Percentiles rank a stretch among this genome's conserved stretches.
phyloP scores from a whole-genome alignment of 1,284 basidiomycete genomes.

The Tilletiaria anomala region DNA sequence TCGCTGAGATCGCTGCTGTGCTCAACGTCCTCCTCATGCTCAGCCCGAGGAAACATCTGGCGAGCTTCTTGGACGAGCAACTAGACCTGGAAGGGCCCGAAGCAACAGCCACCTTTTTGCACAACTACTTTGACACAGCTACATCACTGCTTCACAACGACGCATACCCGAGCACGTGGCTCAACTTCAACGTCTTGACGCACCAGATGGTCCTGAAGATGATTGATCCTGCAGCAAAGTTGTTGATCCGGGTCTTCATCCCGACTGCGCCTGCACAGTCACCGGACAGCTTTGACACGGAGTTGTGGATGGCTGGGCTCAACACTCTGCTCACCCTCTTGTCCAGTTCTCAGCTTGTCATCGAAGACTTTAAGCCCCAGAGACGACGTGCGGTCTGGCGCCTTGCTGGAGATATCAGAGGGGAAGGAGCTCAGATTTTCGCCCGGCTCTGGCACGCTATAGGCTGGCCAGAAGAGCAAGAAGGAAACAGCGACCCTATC shows the following conservation, averaged over 20 bases:
- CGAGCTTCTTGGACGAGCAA: conserved; percentile 52
- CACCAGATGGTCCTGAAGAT: conserved; percentile 79
- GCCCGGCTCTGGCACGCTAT: conserved; percentile 74
- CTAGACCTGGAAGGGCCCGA: conserved; percentile 25
- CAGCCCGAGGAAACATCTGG: conserved; percentile 60
- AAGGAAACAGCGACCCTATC: conserved; percentile 6
- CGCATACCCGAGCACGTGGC: conserved; percentile 79
- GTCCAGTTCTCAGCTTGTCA: conserved; percentile 75
- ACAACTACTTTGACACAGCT: conserved; percentile 65
- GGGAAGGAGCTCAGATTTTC: conserved; percentile 75
- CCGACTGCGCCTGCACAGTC: conserved; percentile 48
- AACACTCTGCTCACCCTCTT: conserved; percentile 68
- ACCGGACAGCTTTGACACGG: conserved; percentile 56
- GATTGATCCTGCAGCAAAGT: conserved; percentile 62
- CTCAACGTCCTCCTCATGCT: conserved; percentile 68
- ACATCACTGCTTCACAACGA: conserved; percentile 71
- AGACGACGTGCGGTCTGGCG: conserved; percentile 90
- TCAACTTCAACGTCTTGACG: conserved; percentile 77
- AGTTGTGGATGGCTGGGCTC: conserved; percentile 69
- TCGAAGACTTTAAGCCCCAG: conserved; percentile 85
- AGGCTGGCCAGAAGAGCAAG: conserved; percentile 16
- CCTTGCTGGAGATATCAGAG: conserved; percentile 81
- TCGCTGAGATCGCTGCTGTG: conserved; percentile 75
- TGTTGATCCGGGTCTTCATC: conserved; percentile 68
- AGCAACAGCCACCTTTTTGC: conserved; percentile 53